Evolutionary conservation across 2,329 filamentous ascomycete species (phyloP).

Genomic region (Aspergillus novoparasiticus): DNA sequence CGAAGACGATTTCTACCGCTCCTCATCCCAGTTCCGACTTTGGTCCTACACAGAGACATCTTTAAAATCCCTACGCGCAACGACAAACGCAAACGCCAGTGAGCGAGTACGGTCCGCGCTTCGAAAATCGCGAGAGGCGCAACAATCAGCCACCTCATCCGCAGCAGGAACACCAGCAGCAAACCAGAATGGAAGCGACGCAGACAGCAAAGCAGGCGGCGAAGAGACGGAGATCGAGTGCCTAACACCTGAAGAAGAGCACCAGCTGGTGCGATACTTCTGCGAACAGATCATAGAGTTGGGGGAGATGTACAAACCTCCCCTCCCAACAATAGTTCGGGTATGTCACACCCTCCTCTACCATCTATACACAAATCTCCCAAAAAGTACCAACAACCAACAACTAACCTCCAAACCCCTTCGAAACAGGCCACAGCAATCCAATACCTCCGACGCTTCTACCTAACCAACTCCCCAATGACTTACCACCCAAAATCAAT

Average conservation of each 20-base stretch:
- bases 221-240: slow-evolving; percentile 65
- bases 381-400: neutral
- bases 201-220: slow-evolving; percentile 31
- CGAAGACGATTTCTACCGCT: slow-evolving; percentile 88
- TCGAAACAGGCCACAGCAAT: slow-evolving; percentile 70
- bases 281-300: slow-evolving; percentile 62
- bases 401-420: neutral
- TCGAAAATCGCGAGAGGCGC: slow-evolving; percentile 47
- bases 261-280: slow-evolving; percentile 78
- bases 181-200: slow-evolving; percentile 34
- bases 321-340: slow-evolving; percentile 62
- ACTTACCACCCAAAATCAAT: slow-evolving; percentile 91
- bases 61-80: slow-evolving; percentile 70
- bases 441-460: slow-evolving; percentile 91
- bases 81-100: slow-evolving; percentile 78
- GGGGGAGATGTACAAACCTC: slow-evolving; percentile 59
- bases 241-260: slow-evolving; percentile 80
- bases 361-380: neutral
- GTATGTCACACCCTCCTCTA: slow-evolving; percentile 39
- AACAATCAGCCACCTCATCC: slow-evolving; percentile 34
- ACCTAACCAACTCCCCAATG: slow-evolving; percentile 93
- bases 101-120: slow-evolving; percentile 65
- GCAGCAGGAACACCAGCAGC: slow-evolving; percentile 33
- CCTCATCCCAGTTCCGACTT: slow-evolving; percentile 84
- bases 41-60: slow-evolving; percentile 86